Percentiles rank a stretch among this genome's conserved stretches.
Evolutionary conservation across 106 monocot species (phyloP).

Genomic region (Alisma plantagoaquatica): DNA sequence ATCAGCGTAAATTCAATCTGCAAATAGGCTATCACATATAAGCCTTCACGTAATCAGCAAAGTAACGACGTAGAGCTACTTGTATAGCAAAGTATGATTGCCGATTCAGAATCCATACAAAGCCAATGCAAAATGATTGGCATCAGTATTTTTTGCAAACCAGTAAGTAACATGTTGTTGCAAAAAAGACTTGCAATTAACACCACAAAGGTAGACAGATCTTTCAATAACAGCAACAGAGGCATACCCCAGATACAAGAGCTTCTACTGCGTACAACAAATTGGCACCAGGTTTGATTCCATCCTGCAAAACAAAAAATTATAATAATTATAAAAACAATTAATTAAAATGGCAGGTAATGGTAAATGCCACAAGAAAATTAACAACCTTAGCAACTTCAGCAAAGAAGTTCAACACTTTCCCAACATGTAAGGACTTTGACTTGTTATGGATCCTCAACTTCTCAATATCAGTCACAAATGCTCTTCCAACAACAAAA

Average conservation of each 20-base stretch:
- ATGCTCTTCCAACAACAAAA: slow-evolving; percentile 99
- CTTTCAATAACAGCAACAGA: background rate
- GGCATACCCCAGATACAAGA: slow-evolving; percentile 87
- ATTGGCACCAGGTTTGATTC: slow-evolving; percentile 74
- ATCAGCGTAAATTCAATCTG: no score
- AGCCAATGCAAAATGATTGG: no score
- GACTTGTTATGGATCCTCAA: slow-evolving; percentile 64
- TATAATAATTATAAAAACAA: background rate
- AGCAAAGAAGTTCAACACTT: slow-evolving; percentile 73
- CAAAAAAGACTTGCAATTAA: no score
- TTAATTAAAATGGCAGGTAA: background rate
- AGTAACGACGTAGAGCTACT: no score
- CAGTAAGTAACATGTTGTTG: no score
- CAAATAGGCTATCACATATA: no score
- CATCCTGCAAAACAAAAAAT: slow-evolving; percentile 43
- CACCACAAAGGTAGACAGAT: background rate
- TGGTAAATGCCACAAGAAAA: background rate
- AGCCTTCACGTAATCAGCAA: no score
- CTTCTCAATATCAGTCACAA: slow-evolving; percentile 96
- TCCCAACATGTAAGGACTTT: slow-evolving; percentile 48
- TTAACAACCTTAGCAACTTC: slow-evolving; percentile 49
- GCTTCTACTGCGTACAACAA: slow-evolving; percentile 87
- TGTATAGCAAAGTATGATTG: no score
- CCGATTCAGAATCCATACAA: no score
- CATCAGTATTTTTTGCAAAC: no score